Base-by-base conservation (phyloP, 2,329 filamentous ascomycete genomes). In the Paracoccidioides lutzii region DNA sequence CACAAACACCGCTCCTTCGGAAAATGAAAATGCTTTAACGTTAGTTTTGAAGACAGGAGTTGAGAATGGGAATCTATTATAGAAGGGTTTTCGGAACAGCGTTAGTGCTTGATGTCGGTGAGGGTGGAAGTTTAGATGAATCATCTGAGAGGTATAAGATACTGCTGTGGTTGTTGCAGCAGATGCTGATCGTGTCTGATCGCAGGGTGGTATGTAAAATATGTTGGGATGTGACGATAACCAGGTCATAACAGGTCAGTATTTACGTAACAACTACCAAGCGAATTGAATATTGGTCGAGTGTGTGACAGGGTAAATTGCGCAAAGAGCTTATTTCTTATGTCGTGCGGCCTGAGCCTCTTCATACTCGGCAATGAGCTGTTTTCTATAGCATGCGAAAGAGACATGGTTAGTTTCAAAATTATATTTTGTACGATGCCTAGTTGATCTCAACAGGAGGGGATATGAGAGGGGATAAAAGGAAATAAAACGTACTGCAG, bases 401-500 rank as follows among this genome's bases (percentile, higher is more conserved):
- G 14, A 35, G 38, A 46, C 12, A 54, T 49, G 38, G 48, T 57
- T 56, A 56, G 38, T 38, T 35, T 15, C 28, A 15, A 12, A 35
- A 42, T 10, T 15, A 54, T n/a, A 22, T 44, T 40, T 54, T 37
- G 8, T 12, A 14, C 3, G n/a, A 14, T 53, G 15, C 15, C 1
- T 41, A 10, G 53, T 10, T 22, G 41, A 8, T 37, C n/a, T 38
- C 32, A 7, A 41, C 33, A 15, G n/a, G 33, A n/a, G 5, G 7
- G 22, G 4, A 4, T 44, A 44, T 4, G 7, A 33, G 2, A 9
- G 42, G 41, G 9, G 35, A 46, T 45, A 28, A 3, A 42, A 35
- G 14, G 22, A 8, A n/a, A 12, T 4, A 55, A 46, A 60, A 81
- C 84, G 69, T 84, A 87, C 85, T 98, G 93, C 71, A 97, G 71